These are phyloP conservation scores for Auricularia sp. DNA, from an alignment of 768 basidiomycete genomes.

Conservation along the genomic window DNA sequence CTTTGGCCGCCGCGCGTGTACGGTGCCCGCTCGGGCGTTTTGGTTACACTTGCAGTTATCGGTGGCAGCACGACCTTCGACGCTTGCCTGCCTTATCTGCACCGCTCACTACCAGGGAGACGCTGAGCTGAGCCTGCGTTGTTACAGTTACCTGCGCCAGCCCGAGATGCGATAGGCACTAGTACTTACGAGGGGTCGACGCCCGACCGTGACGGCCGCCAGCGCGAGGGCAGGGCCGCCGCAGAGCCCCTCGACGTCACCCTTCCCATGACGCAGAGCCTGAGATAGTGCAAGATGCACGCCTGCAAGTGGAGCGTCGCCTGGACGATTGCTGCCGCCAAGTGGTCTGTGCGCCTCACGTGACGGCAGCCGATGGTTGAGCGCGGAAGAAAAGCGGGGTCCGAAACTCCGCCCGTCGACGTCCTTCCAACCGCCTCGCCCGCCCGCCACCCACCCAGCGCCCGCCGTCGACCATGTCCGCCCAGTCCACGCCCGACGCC, in stretches of 20 bases:
- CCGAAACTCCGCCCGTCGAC: not conserved
- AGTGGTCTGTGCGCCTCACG: not conserved
- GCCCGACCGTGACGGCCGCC: no score
- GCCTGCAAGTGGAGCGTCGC: not conserved
- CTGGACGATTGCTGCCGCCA: not conserved
- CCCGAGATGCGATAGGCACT: not conserved
- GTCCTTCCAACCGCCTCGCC: not conserved
- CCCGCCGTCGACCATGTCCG: conserved; percentile 35
- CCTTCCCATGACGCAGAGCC: not conserved
- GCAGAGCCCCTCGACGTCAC: not conserved
- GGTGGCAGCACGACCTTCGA: no score
- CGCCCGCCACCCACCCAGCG: not conserved
- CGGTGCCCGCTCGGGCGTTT: not conserved
- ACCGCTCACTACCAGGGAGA: not conserved
- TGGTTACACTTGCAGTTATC: no score
- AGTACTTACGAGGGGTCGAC: not conserved
- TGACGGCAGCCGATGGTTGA: not conserved
- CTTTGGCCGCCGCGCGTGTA: not conserved
- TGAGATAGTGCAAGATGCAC: not conserved
- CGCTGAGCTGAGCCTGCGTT: not conserved
- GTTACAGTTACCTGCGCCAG: not conserved
- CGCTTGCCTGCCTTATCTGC: not conserved
- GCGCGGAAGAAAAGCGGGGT: not conserved
- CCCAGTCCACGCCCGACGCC: conserved; percentile 49
- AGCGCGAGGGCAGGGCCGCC: not conserved